These are phyloP conservation scores for Rhazya stricta DNA, from an alignment of 257 asterid genomes.

Conservation along the genomic window DNA sequence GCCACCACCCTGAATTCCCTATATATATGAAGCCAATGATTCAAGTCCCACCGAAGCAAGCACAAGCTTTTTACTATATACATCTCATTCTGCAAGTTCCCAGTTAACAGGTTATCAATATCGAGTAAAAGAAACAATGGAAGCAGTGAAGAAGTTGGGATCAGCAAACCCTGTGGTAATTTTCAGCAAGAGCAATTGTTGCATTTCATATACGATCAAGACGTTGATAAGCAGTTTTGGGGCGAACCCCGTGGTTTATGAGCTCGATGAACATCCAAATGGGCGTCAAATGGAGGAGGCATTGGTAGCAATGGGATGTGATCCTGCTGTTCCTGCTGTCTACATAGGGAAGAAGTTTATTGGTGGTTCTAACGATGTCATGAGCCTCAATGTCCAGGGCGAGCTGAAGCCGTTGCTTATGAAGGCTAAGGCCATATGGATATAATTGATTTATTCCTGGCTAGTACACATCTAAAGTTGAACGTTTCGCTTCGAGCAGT, in stretches of 20 bases:
- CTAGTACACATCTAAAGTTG: not conserved
- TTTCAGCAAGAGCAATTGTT: conserved; percentile 53
- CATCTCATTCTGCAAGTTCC: not conserved
- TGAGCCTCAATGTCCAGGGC: conserved; percentile 48
- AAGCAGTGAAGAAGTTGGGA: conserved; percentile 37
- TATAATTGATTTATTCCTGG: not conserved
- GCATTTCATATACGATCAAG: conserved; percentile 50
- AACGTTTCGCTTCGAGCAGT: not conserved
- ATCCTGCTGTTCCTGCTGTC: conserved; percentile 57
- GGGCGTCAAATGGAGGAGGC: conserved; percentile 51
- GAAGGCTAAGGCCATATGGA: conserved; percentile 26
- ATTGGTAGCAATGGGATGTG: conserved; percentile 41
- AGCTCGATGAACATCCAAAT: conserved; percentile 35
- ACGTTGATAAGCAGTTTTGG: conserved; percentile 45
- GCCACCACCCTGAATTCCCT: not conserved
- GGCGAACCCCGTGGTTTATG: conserved; percentile 44
- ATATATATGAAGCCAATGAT: not conserved
- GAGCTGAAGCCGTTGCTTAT: conserved; percentile 28
- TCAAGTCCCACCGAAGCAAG: not conserved
- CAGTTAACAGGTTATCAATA: too few species aligned
- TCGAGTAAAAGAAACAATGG: conserved; percentile 26
- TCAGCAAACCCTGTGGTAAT: conserved; percentile 47
- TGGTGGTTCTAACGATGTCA: conserved; percentile 61
- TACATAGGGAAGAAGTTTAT: conserved; percentile 45
- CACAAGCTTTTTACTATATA: not conserved